These are phyloP conservation scores for Helotiales sp. DNA, from an alignment of 2,329 filamentous ascomycete species.

Conservation along the genomic window DNA sequence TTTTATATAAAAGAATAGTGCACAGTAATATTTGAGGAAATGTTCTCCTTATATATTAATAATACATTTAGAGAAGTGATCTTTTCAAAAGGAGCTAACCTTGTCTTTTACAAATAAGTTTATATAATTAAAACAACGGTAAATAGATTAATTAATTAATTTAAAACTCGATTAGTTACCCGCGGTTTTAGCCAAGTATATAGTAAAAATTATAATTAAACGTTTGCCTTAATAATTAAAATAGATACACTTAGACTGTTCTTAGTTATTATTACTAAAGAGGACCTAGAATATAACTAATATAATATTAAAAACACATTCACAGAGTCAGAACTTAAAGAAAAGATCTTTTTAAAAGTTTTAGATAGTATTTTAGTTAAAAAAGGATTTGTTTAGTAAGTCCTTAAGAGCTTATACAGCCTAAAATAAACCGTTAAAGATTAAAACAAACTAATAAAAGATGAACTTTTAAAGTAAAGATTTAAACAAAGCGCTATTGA, in stretches of 20 bases:
- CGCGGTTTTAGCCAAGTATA: neutral
- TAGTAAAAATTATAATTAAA: neutral
- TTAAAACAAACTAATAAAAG: slow-evolving; percentile 5
- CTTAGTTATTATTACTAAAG: neutral
- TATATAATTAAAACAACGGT: neutral
- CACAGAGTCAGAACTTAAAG: neutral
- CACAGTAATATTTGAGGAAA: neutral
- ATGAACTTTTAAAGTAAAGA: too few species aligned
- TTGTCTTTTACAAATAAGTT: slow-evolving; percentile 9
- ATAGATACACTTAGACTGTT: slow-evolving; percentile 5
- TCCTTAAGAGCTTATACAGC: neutral
- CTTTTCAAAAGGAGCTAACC: neutral
- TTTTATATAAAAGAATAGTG: neutral
- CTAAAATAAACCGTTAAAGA: slow-evolving; percentile 1
- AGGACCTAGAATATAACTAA: slow-evolving; percentile 6
- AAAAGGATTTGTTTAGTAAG: neutral
- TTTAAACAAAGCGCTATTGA: too few species aligned
- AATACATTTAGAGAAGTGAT: neutral
- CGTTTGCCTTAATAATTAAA: neutral
- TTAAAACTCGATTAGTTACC: neutral
- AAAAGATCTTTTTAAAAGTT: neutral
- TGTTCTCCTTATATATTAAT: neutral
- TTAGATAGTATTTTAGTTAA: neutral
- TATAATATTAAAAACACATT: slow-evolving; percentile 14
- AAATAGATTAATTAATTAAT: neutral